Base-by-base conservation (phyloP, 2,329 filamentous ascomycete genomes). In the Colletotrichum sp. region DNA sequence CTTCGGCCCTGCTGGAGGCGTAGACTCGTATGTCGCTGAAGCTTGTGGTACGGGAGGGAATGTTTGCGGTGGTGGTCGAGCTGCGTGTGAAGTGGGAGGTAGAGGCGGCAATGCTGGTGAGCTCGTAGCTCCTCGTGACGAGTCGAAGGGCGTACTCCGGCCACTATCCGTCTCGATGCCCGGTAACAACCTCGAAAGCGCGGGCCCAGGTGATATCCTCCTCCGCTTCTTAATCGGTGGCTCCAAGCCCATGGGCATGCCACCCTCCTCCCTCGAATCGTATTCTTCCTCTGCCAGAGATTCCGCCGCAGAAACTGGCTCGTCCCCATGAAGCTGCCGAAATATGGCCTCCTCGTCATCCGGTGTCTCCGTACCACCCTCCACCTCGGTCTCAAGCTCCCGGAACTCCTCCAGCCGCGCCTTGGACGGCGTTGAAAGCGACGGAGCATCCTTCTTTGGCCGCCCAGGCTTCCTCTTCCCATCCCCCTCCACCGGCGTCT, bases 391-490 rank as follows among this genome's bases (percentile, higher is more conserved):
- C 31, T 82, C 80, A 1, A 61, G 16, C n/a, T 38, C 68, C 21
- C 34, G 80, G 13, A 83, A 82, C 2, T 81, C 82, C 15, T 76
- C 70, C 21, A 82, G 57, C 13, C 77, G 78, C 3, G 75, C 75
- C 76, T 86, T 85, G 2, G 79, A 77, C 3, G 84, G 84, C 2
- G 81, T 84, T 2, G 80, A 81, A 4, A 85, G 75, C 78, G 85
- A 82, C 6, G 79, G 81, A 82, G 38, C 65, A 7, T 80, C 78
- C 63, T 77, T 79, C 72, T 79, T 82, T 5, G 78, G 79, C 21
- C 77, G 75, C 1, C 75, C 66, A 1, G 18, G 54, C 27, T 47
- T 78, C 74, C 34, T 76, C 74, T 71, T 79, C 65, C 76, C 74
- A 57, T 77, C 75, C 51, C 80, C 79, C 5, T 77, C 74, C 38